Base-by-base conservation (phyloP, 1,139 yeast species). In the Hanseniaspora gamundiae region DNA sequence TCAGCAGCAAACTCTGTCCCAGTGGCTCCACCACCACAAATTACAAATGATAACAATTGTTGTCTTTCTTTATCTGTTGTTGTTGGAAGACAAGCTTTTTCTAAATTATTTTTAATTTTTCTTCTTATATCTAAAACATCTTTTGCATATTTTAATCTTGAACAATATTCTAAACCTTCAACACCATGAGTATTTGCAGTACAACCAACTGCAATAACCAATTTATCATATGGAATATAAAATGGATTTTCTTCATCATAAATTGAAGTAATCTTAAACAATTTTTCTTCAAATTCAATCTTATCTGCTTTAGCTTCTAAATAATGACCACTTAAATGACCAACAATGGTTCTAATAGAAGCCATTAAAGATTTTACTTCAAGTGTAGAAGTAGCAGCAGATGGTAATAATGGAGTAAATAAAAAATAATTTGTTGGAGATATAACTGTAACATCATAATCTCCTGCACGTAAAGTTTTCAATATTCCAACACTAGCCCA, bases 1-100 rank as follows among this genome's bases (percentile, higher is more conserved):
- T 77, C 80, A 24, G 82, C 81, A 20, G 83, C 83, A 51, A 78
- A 68, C 56, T 78, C 84, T 38, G 76, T 80, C 51, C 84, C 84
- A 2, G 83, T 78, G 49, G 83, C 83, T 27, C 83, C 83, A 47
- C 82, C 84, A 48, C 83, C 84, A 56, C 82, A 78, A 38, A 78
- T 71, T 22, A 78, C 83, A 62, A 76, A 76, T 49, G 78, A 73
- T 45, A 78, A 61, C 44, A 77, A 59, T 45, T 69, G 69, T 53
- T 71, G 74, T 51, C 81, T 71, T 56, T 77, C 81, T 42, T 70
- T 78, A 48, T 73, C 75, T 2, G 75, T 49, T 1, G 78, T 75
- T 1, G 80, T 73, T 47, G 82, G 81, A 50, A 77, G 61, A 49
- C 80, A 71, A 2, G 83, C 83, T 44, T 61, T 61, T 57, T 78